These are phyloP conservation scores for Claviceps africana DNA, from an alignment of 2,329 filamentous ascomycete species.

Conservation along the genomic window DNA sequence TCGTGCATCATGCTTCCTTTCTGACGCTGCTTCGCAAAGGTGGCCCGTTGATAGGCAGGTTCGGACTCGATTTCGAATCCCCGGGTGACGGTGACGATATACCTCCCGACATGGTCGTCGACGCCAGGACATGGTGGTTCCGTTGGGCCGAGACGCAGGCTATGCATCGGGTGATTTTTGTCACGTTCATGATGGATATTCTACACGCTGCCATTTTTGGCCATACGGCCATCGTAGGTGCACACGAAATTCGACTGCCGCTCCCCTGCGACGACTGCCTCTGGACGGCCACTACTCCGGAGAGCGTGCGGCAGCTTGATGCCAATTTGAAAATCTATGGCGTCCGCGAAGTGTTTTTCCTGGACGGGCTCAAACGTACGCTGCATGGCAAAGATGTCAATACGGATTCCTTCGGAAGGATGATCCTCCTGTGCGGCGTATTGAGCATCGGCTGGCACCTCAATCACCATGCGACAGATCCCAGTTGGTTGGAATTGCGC, in stretches of 20 bases:
- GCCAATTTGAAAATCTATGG: constrained; percentile 64
- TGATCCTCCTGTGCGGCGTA: constrained; percentile 79
- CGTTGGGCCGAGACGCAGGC: constrained; percentile 84
- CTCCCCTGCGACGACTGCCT: constrained; percentile 77
- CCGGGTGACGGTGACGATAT: constrained; percentile 32
- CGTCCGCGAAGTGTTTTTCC: constrained; percentile 63
- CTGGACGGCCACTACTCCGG: constrained; percentile 69
- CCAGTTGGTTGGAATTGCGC: constrained; percentile 62
- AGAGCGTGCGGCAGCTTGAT: constrained; percentile 64
- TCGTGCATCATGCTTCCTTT: neutral
- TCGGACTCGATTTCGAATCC: constrained; percentile 65
- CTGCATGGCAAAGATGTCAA: constrained; percentile 68
- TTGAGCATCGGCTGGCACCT: constrained; percentile 90
- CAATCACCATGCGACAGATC: constrained; percentile 72
- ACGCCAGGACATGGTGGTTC: constrained; percentile 53
- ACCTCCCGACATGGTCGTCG: constrained; percentile 15
- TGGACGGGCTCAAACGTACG: constrained; percentile 73
- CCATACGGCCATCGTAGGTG: constrained; percentile 78
- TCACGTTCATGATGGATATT: constrained; percentile 78
- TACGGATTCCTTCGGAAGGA: constrained; percentile 78
- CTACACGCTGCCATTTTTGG: constrained; percentile 89
- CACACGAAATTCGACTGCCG: constrained; percentile 74
- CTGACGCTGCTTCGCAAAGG: constrained; percentile 55
- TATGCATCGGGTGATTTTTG: constrained; percentile 74
- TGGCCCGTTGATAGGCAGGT: constrained; percentile 70